Evolutionary conservation across 352 stramenopile species (phyloP), one percentile per base, ranked within the genome.

Genomic region (Blastocystis sp.): DNA sequence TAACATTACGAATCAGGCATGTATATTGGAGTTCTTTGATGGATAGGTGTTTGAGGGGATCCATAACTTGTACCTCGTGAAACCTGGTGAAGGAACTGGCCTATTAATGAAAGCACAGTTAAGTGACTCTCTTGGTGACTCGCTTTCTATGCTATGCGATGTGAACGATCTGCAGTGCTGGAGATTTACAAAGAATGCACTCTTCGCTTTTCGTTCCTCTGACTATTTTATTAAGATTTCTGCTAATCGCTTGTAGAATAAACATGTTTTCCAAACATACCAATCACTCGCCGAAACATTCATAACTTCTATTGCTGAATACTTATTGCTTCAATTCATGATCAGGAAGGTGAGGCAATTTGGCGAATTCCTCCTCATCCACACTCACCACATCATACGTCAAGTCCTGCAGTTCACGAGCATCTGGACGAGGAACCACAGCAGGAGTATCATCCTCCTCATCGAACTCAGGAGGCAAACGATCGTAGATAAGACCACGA

Each of bases 401-500:
- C 70, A 81, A 33, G 19, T 81, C 70, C 57, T 64, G 70, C 27
- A 81, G 48, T 35, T 75, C 57, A 33, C 44, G 48, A 0, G 48
- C 48, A 81, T 81, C 70, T 27, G 33, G 33, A 68, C 75, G 37
- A 68, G 33, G 75, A 0, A 87, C 75, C 56, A 87, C 59, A 33
- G 56, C 75, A 30, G 75, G 75, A 3, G 48, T 53, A 11, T 76
- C 75, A 19, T 76, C 75, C 5, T 30, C 33, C 0, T 87, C 75
- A 44, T 87, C 75, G n/a, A 69, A 51, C 33, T 87, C 75, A 68
- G 75, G 56, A 33, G 75, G 75, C 59, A 87, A 35, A 69, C 75
- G 33, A 44, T 87, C 75, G n/a, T 87, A 87, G 35, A 87, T 87
- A 7, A 87, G 75, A 68, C 75, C 75, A 53, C 75, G 56, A 40